These are phyloP conservation scores for Rhododendron ferrugineum DNA, from an alignment of 148 eudicot genomes.

Conservation along the genomic window DNA sequence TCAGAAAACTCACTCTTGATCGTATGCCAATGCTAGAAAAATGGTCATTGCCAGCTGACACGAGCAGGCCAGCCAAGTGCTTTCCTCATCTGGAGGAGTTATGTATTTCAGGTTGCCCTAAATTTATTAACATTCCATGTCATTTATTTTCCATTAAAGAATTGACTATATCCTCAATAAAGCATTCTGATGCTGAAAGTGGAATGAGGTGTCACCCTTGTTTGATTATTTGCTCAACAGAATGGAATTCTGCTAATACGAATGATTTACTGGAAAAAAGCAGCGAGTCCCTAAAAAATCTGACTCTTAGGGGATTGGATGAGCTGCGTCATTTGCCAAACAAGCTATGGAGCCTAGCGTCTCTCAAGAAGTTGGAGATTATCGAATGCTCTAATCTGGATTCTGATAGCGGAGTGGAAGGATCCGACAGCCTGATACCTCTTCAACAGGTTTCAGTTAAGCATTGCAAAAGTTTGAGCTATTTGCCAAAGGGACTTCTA, in stretches of 20 bases:
- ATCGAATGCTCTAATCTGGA: neutral
- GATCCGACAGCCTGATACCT: neutral
- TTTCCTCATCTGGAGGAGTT: neutral
- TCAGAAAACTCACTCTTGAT: neutral
- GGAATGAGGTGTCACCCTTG: too few relatives aligned
- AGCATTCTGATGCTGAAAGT: too few relatives aligned
- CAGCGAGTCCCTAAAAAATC: neutral
- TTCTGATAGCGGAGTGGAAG: neutral
- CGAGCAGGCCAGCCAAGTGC: neutral
- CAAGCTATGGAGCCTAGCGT: neutral
- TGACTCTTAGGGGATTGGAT: neutral
- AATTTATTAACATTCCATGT: neutral
- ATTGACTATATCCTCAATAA: too few relatives aligned
- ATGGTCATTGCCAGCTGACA: neutral
- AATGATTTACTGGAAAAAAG: neutral
- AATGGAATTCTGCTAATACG: too few relatives aligned
- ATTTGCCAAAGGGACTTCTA: neutral
- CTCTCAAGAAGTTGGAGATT: neutral
- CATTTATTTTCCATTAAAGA: neutral
- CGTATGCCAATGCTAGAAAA: neutral
- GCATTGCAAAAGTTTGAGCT: neutral
- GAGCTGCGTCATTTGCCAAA: neutral
- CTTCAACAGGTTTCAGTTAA: neutral
- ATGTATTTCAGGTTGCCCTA: neutral
- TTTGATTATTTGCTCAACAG: too few relatives aligned